Conservation (phyloP, 306 rosid genomes). For the Prunus salicina region DNA sequence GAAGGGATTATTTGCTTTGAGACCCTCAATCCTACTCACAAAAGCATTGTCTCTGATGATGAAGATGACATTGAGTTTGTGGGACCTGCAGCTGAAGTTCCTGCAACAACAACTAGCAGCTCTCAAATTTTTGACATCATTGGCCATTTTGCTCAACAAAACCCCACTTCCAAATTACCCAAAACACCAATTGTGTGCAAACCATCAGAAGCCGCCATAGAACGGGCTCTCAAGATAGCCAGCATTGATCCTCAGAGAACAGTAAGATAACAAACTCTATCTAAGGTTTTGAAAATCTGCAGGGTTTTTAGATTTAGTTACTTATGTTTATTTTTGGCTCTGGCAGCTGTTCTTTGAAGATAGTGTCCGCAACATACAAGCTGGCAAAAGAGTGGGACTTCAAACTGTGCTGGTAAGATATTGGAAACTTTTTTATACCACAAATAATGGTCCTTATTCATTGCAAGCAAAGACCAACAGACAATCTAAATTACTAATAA, state of each 20-base stretch:
- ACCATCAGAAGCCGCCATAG: constrained; percentile 69
- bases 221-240: constrained; percentile 76
- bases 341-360: constrained; percentile 93
- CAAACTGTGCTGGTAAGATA: constrained; percentile 78
- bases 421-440: constrained; percentile 18
- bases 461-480: background rate
- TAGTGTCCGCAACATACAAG: constrained; percentile 85
- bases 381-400: constrained; percentile 85
- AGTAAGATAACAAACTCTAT: constrained; percentile 37
- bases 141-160: constrained; percentile 58
- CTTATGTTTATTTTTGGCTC: constrained; percentile 3
- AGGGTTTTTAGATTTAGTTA: background rate
- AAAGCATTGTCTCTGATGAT: constrained; percentile 53
- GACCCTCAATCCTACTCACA: constrained; percentile 76
- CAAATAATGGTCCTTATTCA: background rate
- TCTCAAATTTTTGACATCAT: constrained; percentile 71
- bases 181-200: constrained; percentile 89
- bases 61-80: constrained; percentile 73
- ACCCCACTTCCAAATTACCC: constrained; percentile 48
- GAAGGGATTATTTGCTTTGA: constrained; percentile 95
- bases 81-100: constrained; percentile 26
- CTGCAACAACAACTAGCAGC: constrained; percentile 25
- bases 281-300: background rate
- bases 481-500: background rate
- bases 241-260: constrained; percentile 79